Conservation (phyloP, 2,329 filamentous ascomycete species). For the Aspergillus floridensis region DNA sequence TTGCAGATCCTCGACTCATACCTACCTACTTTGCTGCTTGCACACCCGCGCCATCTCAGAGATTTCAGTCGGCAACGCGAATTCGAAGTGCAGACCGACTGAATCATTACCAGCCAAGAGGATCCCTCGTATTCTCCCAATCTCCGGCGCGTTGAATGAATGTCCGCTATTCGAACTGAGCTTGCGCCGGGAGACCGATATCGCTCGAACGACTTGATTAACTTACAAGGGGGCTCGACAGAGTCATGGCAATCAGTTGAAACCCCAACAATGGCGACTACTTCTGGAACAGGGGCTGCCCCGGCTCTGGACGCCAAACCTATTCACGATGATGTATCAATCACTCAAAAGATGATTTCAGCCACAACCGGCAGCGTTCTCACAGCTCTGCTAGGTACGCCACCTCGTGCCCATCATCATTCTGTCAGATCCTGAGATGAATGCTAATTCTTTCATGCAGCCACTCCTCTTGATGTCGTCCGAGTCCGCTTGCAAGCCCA, state of each 20-base stretch:
- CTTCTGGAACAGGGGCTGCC: constrained; percentile 25
- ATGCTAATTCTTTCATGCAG: constrained; percentile 46
- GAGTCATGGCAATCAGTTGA: constrained; percentile 33
- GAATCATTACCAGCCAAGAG: background rate
- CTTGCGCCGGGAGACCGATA: constrained; percentile 25
- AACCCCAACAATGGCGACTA: constrained; percentile 36
- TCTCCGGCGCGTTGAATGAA: constrained; percentile 19
- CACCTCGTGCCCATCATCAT: background rate
- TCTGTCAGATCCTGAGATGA: background rate
- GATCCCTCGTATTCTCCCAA: background rate
- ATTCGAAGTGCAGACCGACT: background rate
- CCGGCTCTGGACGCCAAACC: constrained; percentile 19
- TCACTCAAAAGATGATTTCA: constrained; percentile 89
- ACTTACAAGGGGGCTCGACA: constrained; percentile 7
- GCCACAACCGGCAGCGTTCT: constrained; percentile 86
- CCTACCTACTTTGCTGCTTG: background rate
- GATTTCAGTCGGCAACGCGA: background rate
- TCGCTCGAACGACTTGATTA: constrained; percentile 17
- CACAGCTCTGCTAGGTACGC: constrained; percentile 80
- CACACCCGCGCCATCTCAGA: background rate
- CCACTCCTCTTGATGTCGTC: constrained; percentile 94
- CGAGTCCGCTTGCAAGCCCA: constrained; percentile 93
- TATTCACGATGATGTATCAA: constrained; percentile 60
- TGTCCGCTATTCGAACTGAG: constrained; percentile 25
- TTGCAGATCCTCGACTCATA: background rate